Conservation (phyloP, 805 yeast species). For the Metschnikowia aberdeeniae region DNA sequence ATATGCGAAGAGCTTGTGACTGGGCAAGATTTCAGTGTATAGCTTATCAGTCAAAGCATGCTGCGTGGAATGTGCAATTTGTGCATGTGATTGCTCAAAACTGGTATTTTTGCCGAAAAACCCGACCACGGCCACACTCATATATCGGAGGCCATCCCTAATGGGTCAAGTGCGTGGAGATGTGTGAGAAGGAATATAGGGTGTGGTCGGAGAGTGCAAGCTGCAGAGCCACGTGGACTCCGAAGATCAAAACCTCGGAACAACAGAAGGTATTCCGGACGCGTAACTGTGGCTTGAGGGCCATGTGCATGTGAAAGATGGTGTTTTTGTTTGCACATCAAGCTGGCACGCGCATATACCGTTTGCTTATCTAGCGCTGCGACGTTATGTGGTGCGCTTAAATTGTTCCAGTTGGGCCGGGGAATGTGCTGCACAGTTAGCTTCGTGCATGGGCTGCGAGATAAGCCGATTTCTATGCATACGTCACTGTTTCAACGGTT, state of each 20-base stretch:
- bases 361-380: background rate
- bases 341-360: background rate
- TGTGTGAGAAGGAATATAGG: too few relatives aligned
- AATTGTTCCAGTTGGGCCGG: background rate
- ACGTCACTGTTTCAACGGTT: background rate
- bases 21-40: slow-evolving; percentile 44
- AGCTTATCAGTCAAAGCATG: slow-evolving; percentile 44
- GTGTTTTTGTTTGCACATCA: background rate
- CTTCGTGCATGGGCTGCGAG: background rate
- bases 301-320: background rate
- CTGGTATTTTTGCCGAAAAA: slow-evolving; percentile 1
- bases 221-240: background rate
- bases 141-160: slow-evolving; percentile 5
- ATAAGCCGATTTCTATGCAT: background rate
- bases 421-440: background rate
- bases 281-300: background rate
- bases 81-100: slow-evolving; percentile 20
- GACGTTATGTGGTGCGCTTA: background rate
- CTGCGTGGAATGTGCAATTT: slow-evolving; percentile 26
- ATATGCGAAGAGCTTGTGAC: slow-evolving; percentile 40
- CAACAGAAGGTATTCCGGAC: background rate
- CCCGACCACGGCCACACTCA: too few relatives aligned
- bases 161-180: slow-evolving; percentile 7
- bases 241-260: background rate
- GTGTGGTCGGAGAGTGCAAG: background rate